Evolutionary conservation across 106 monocot genomes (phyloP).

Genomic region (Dendrobium catenatum): DNA sequence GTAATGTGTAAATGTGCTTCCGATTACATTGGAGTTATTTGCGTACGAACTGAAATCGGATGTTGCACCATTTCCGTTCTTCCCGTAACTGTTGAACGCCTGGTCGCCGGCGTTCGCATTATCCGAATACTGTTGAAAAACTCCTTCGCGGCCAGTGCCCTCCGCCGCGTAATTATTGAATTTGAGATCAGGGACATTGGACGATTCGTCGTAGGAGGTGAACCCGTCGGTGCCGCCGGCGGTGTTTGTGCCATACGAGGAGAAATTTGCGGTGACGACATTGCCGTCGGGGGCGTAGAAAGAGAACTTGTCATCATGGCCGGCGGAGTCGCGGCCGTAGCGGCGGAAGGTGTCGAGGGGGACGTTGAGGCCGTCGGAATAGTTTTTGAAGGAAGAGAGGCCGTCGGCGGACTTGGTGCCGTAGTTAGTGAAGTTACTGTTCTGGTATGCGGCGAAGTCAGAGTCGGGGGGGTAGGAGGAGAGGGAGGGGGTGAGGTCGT

Average conservation of each 20-base stretch:
- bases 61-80: conserved; percentile 29
- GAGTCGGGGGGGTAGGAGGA: conserved; percentile 10
- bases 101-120: conserved; percentile 61
- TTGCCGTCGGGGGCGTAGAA: conserved; percentile 53
- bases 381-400: conserved; percentile 52
- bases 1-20: conserved; percentile 54
- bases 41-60: conserved; percentile 42
- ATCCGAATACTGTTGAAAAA: conserved; percentile 51
- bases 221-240: conserved; percentile 52
- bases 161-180: conserved; percentile 70
- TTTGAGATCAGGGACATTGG: conserved; percentile 55
- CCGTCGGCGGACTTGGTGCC: conserved; percentile 32
- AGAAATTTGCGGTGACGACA: conserved; percentile 84
- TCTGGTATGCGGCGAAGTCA: conserved; percentile 38
- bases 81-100: conserved; percentile 70
- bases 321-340: conserved; percentile 53
- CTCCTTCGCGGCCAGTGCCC: conserved; percentile 22
- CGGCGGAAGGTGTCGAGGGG: conserved; percentile 79
- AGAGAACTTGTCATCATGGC: conserved; percentile 38
- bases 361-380: conserved; percentile 55
- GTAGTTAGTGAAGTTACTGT: conserved; percentile 82
- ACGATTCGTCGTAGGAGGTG: conserved; percentile 42
- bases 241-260: conserved; percentile 56
- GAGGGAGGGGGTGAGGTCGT: conserved; percentile 7
- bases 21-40: conserved; percentile 54